Conservation (phyloP, 2,329 filamentous ascomycete genomes). For the Fonsecaea monophora region DNA sequence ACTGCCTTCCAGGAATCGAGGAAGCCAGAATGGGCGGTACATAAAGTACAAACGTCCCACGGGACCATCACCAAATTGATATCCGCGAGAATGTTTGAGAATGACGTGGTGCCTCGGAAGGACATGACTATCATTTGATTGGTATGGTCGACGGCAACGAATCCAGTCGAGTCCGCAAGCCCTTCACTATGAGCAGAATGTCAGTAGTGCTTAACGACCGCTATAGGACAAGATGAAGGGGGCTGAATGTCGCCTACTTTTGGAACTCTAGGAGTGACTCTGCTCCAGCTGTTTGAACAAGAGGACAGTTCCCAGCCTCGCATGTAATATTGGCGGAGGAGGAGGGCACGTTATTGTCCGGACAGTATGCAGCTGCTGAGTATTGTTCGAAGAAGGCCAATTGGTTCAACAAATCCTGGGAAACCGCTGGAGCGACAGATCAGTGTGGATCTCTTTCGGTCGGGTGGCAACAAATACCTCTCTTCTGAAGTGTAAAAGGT, state of each 20-base stretch:
- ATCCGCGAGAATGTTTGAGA: constrained; percentile 44
- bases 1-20: constrained; percentile 53
- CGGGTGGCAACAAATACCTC: constrained; percentile 17
- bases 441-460: constrained; percentile 1
- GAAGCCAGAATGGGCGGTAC: constrained; percentile 56
- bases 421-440: constrained; percentile 45
- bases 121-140: constrained; percentile 48
- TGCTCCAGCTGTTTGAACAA: constrained; percentile 56
- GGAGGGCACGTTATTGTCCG: constrained; percentile 54
- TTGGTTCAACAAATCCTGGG: constrained; percentile 49
- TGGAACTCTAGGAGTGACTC: constrained; percentile 57
- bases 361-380: constrained; percentile 61
- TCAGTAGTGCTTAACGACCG: neutral
- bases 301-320: constrained; percentile 54
- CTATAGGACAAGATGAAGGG: neutral
- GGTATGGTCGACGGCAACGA: constrained; percentile 54
- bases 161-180: constrained; percentile 53
- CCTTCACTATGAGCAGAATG: constrained; percentile 39
- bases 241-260: constrained; percentile 46
- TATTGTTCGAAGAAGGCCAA: constrained; percentile 60
- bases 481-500: constrained; percentile 20
- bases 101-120: constrained; percentile 46
- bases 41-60: constrained; percentile 54
- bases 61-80: constrained; percentile 41
- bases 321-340: constrained; percentile 54